Evolutionary conservation across 179 eudicot species (phyloP), one percentile per base, ranked within the genome.

Genomic region (Gypsophila paniculata): DNA sequence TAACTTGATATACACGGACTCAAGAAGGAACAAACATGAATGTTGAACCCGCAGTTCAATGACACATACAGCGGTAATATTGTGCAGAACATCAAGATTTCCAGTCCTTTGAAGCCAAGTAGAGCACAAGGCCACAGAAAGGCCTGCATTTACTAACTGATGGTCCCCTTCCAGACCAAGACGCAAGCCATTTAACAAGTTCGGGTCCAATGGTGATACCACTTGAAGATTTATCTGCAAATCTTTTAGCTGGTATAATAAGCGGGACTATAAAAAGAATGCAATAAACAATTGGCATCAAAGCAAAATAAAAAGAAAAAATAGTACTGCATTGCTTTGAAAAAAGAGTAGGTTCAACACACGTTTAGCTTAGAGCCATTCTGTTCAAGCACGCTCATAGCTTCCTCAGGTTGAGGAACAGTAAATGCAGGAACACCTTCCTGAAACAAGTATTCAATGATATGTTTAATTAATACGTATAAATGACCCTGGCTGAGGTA

Each of bases 321-420:
- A 54, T 49, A 19, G 26, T 60, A 34, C 22, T 21, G n/a, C n/a
- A n/a, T 65, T 39, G 34, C n/a, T n/a, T n/a, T n/a, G 21, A 29
- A 10, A 46, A 29, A 22, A 54, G 73, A 3, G 55, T 32, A 55
- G 29, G 73, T 38, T 69, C 51, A 65, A 86, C 93, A 81, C 83
- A 95, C 99, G 80, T 85, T 81, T 78, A 95, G 80, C 72, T 76
- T 80, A 48, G 91, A 81, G 78, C 96, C 96, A 82, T 83, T 95
- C 72, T 84, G 86, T 75, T 88, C 84, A 68, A 95, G 99, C 38
- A 85, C 96, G 17, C 15, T 38, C 96, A 90, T 90, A 53, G 99
- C 99, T 84, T 95, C 99, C 77, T 92, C 96, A 59, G 96, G 99
- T 68, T 95, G 99, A 69, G 88, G 86, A 59, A 90, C 96, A 65